Conservation (phyloP, 257 asterid genomes). For the Penstemon barbatus region DNA sequence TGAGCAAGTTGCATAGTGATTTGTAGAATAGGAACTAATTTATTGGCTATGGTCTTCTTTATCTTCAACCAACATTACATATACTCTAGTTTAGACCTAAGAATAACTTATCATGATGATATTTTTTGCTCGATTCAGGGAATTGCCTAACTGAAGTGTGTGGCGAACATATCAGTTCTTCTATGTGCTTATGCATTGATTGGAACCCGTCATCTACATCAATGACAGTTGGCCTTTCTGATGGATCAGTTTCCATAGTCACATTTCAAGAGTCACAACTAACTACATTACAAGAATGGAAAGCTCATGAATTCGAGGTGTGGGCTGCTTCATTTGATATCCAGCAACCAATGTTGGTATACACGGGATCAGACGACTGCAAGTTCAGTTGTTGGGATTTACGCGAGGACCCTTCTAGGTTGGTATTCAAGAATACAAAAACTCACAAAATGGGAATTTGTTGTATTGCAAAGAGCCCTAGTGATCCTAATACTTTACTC, state of each 20-base stretch:
- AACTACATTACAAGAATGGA: constrained; percentile 57
- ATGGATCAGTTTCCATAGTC: constrained; percentile 75
- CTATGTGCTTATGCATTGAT: constrained; percentile 90
- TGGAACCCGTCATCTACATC: constrained; percentile 79
- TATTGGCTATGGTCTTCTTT: not conserved
- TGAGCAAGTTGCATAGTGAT: too few relatives aligned
- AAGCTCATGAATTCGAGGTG: constrained; percentile 83
- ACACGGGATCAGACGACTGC: constrained; percentile 96
- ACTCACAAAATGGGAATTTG: constrained; percentile 84
- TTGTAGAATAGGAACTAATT: not conserved
- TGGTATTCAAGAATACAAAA: constrained; percentile 64
- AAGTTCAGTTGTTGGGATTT: constrained; percentile 87
- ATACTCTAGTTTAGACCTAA: not conserved
- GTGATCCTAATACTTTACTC: constrained; percentile 57
- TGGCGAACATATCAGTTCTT: constrained; percentile 60
- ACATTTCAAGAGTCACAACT: constrained; percentile 59
- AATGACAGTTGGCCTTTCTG: constrained; percentile 76
- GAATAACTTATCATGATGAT: constrained; percentile 13
- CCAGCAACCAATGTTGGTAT: constrained; percentile 73
- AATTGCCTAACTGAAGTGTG: constrained; percentile 46
- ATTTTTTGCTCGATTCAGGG: constrained; percentile 44
- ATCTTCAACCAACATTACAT: constrained; percentile 3
- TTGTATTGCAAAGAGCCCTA: constrained; percentile 75
- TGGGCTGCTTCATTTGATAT: constrained; percentile 87
- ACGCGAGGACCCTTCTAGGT: constrained; percentile 59